Percentiles rank a stretch among this genome's conserved stretches.
Evolutionary conservation across 495 filamentous ascomycete genomes (phyloP).

Genomic region (Aspergillus olivimuriae): DNA sequence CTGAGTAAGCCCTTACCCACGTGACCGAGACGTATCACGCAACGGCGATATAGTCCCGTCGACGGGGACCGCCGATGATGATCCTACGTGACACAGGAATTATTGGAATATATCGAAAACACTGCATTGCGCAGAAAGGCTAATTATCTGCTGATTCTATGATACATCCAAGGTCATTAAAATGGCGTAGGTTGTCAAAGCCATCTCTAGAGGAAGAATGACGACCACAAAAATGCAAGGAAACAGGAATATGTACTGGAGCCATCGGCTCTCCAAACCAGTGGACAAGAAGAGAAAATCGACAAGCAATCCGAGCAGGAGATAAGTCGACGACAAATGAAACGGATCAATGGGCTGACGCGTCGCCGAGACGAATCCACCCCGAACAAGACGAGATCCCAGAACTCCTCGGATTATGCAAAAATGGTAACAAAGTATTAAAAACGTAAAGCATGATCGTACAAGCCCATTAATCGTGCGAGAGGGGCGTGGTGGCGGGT

Average conservation of each 20-base stretch:
- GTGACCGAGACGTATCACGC: not conserved
- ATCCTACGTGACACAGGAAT: too few relatives aligned
- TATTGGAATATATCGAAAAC: not conserved
- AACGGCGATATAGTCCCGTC: too few relatives aligned
- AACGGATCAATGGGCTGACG: not conserved
- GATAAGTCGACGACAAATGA: too few relatives aligned
- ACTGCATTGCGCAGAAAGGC: not conserved
- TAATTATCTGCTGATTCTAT: not conserved
- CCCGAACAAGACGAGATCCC: not conserved
- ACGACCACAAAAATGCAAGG: not conserved
- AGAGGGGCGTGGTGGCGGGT: slow-evolving; percentile 33
- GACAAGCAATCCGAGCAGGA: too few relatives aligned
- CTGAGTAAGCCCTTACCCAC: not conserved
- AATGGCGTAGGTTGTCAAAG: slow-evolving; percentile 6
- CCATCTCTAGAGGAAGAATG: not conserved
- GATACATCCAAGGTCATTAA: slow-evolving; percentile 8
- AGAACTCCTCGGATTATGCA: slow-evolving; percentile 4
- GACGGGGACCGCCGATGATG: too few relatives aligned
- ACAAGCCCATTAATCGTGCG: slow-evolving; percentile 33
- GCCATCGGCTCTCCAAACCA: not conserved
- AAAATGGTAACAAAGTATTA: not conserved
- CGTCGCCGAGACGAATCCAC: not conserved
- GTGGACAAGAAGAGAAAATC: not conserved
- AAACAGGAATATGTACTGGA: slow-evolving; percentile 1
- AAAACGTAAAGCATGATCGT: slow-evolving; percentile 8